Conservation (phyloP, 768 basidiomycete genomes). For the Polyporus arcularius region DNA sequence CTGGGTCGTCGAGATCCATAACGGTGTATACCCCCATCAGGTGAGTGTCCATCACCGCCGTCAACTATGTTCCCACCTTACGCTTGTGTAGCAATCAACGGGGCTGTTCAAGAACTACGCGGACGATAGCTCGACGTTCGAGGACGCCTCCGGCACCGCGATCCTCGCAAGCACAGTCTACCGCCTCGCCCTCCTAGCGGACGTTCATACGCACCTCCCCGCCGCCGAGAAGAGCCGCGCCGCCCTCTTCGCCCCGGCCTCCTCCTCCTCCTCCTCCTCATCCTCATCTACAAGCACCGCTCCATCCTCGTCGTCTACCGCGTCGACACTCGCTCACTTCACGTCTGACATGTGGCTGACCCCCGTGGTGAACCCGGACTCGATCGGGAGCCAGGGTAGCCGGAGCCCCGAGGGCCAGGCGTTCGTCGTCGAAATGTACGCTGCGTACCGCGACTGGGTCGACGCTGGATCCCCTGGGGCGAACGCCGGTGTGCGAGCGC, state of each 20-base stretch:
- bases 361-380: constrained; percentile 76
- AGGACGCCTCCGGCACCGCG: constrained; percentile 72
- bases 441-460: constrained; percentile 78
- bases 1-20: constrained; percentile 76
- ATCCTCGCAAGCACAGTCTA: constrained; percentile 79
- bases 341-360: constrained; percentile 63
- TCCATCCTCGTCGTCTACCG: not conserved
- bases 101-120: constrained; percentile 75
- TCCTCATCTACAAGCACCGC: constrained; percentile 5
- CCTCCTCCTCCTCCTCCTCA: not conserved
- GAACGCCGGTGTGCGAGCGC: constrained; percentile 34
- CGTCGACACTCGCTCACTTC: constrained; percentile 44
- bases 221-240: constrained; percentile 58
- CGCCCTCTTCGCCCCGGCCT: constrained; percentile 30
- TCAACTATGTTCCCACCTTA: not conserved
- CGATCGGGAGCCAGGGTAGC: constrained; percentile 46
- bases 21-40: constrained; percentile 63
- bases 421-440: constrained; percentile 74
- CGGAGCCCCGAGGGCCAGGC: constrained; percentile 77
- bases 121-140: constrained; percentile 58
- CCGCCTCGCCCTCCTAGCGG: constrained; percentile 59
- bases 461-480: constrained; percentile 52
- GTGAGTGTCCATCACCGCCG: constrained; percentile 39
- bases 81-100: constrained; percentile 39
- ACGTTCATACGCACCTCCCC: constrained; percentile 51